phyloP scores from a whole-genome alignment of 352 stramenopile species.

The Phytophthora podocarpi region DNA sequence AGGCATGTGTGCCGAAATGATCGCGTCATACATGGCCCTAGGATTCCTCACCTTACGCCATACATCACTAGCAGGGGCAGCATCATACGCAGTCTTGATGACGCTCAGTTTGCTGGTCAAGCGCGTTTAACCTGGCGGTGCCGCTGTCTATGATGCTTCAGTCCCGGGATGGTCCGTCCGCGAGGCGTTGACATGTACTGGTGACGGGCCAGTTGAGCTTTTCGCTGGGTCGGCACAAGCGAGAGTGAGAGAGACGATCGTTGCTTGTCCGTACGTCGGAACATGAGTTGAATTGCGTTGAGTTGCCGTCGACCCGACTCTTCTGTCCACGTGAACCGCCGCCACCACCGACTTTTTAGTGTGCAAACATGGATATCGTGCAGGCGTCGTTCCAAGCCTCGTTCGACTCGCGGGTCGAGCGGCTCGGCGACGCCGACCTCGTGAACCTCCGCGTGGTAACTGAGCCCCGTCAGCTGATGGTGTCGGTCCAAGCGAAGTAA shows the following conservation, averaged over 20 bases:
- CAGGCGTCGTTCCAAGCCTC: constrained; percentile 70
- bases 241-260: constrained; percentile 12
- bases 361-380: constrained; percentile 73
- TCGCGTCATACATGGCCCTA: background rate
- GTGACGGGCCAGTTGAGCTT: constrained; percentile 17
- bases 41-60: too few species aligned
- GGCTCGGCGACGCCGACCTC: constrained; percentile 54
- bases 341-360: constrained; percentile 8
- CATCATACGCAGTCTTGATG: background rate
- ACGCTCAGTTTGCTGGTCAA: constrained; percentile 1
- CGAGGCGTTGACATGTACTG: too few species aligned
- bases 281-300: too few species aligned
- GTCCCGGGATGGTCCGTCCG: constrained; percentile 1
- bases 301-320: background rate
- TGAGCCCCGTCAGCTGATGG: too few species aligned
- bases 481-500: too few species aligned
- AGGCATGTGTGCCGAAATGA: constrained; percentile 10
- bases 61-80: too few species aligned
- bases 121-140: constrained; percentile 9
- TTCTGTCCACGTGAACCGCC: constrained; percentile 3
- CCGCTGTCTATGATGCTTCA: constrained; percentile 2
- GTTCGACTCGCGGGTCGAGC: constrained; percentile 63
- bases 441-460: constrained; percentile 56
- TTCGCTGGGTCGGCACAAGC: constrained; percentile 8
- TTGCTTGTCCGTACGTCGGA: constrained; percentile 9